A percentile compares a stretch with the other conserved stretches of the same genome.
Evolutionary conservation across 441 rosid species (phyloP).

Genomic region (Brassica hybrid): DNA sequence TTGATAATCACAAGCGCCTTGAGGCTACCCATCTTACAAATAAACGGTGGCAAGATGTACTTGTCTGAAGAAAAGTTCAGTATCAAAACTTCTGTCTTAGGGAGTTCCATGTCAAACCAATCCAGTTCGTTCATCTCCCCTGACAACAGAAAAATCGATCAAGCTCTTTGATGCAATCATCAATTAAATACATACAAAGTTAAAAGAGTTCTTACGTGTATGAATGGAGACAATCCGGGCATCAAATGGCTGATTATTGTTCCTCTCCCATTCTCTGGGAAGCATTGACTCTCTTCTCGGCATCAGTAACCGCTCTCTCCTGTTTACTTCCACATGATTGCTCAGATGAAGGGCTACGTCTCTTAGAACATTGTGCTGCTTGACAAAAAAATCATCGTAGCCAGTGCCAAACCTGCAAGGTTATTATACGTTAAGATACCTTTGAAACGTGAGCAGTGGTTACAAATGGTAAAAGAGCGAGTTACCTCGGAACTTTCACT

Average conservation of each 20-base stretch:
- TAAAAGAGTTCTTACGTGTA: conserved; percentile 55
- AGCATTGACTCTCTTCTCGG: conserved; percentile 59
- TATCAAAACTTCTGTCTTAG: conserved; percentile 82
- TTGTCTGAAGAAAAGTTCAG: conserved; percentile 62
- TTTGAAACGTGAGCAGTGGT: no score
- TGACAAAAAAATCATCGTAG: conserved; percentile 67
- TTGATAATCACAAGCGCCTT: conserved; percentile 74
- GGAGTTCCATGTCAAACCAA: conserved; percentile 77
- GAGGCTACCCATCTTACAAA: conserved; percentile 71
- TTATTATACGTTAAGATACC: background rate
- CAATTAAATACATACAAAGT: background rate
- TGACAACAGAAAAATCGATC: conserved; percentile 29
- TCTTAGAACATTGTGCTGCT: conserved; percentile 83
- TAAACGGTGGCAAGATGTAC: conserved; percentile 76
- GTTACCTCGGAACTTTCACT: no score
- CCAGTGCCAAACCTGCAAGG: conserved; percentile 66
- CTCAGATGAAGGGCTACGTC: conserved; percentile 75
- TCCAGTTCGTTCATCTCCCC: conserved; percentile 85
- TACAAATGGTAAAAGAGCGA: no score
- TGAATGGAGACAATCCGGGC: conserved; percentile 79
- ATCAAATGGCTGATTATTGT: conserved; percentile 57
- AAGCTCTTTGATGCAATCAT: background rate
- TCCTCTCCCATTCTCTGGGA: conserved; percentile 86
- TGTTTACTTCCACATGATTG: conserved; percentile 50
- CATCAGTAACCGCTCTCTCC: conserved; percentile 66